These are phyloP conservation scores for Neoscytalidium dimidiatum DNA, from an alignment of 2,329 filamentous ascomycete species.

Conservation along the genomic window DNA sequence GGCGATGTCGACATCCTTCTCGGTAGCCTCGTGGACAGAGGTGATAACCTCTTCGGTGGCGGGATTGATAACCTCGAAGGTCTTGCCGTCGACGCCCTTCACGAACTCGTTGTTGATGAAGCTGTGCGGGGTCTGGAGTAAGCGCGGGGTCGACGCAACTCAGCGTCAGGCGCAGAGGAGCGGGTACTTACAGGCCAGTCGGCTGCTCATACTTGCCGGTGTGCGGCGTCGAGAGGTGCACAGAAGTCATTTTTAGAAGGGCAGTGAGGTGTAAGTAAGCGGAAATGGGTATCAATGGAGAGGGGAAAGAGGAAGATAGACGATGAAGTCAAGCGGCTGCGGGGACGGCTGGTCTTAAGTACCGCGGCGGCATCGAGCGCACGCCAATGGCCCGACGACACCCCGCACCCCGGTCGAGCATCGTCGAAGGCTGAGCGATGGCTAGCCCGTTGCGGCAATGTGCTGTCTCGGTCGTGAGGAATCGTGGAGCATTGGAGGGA, in stretches of 20 bases:
- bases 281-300: constrained; percentile 30
- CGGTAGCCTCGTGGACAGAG: constrained; percentile 80
- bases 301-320: background rate
- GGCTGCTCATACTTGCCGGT: constrained; percentile 61
- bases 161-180: background rate
- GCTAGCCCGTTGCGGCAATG: constrained; percentile 5
- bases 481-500: constrained; percentile 5
- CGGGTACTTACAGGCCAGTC: constrained; percentile 52
- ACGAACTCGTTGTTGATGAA: constrained; percentile 96
- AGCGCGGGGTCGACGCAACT: constrained; percentile 10
- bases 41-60: constrained; percentile 80
- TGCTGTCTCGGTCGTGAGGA: constrained; percentile 17
- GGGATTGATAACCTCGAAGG: constrained; percentile 91
- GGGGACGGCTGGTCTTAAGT: constrained; percentile 16
- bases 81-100: constrained; percentile 80
- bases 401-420: constrained; percentile 11
- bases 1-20: constrained; percentile 81
- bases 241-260: constrained; percentile 49
- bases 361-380: background rate
- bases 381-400: constrained; percentile 7
- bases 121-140: constrained; percentile 44
- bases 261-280: constrained; percentile 19
- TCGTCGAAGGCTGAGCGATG: background rate
- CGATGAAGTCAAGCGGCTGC: background rate
- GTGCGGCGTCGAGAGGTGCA: constrained; percentile 68